Base-by-base conservation (phyloP, 2,329 filamentous ascomycete genomes). In the Dendrostoma leiphaemia region DNA sequence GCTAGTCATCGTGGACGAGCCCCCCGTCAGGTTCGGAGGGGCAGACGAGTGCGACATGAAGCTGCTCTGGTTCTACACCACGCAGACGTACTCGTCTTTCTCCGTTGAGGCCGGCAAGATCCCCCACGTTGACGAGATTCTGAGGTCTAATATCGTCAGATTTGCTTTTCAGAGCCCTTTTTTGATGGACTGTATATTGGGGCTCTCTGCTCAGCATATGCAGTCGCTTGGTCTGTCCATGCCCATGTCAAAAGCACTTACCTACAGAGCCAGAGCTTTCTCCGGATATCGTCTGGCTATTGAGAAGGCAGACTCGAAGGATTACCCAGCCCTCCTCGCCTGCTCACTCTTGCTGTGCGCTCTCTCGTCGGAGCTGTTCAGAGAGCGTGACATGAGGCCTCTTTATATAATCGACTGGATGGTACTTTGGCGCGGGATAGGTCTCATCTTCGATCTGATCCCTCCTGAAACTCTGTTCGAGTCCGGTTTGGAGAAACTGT, bases 321-420 rank as follows among this genome's bases (percentile, higher is more conserved):
- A 75, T 12, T 81, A 68, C 41, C 74, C 78, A 0, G 79, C 78
- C n/a, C 65, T 84, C 9, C 64, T 83, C 34, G 74, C 74, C 32
- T 74, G 74, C 54, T 81, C 80, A 2, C 69, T 83, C 7, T 63
- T 84, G 15, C 71, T 82, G 55, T 76, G 74, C 24, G 79, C 73
- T 6, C 66, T 82, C 5, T 75, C 78, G 9, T 77, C 77, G 5
- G 71, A 80, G 51, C 69, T 68, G 49, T 82, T 83, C 62, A 73
- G 78, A 3, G 76, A 80, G n/a, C 64, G 68, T 0, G 69, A 75
- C 45, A 64, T 65, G 17, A 71, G 68, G 41, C 71, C 73, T 2
- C 69, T 83, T 2, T 81, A 76, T 60, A 74, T 83, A 28, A 64
- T 82, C 41, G 75, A 82, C 62, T 84, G 81, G 80, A 78, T 83